Conservation (phyloP, 192 early-diverging fungal genomes). For the Backusella luteola region DNA sequence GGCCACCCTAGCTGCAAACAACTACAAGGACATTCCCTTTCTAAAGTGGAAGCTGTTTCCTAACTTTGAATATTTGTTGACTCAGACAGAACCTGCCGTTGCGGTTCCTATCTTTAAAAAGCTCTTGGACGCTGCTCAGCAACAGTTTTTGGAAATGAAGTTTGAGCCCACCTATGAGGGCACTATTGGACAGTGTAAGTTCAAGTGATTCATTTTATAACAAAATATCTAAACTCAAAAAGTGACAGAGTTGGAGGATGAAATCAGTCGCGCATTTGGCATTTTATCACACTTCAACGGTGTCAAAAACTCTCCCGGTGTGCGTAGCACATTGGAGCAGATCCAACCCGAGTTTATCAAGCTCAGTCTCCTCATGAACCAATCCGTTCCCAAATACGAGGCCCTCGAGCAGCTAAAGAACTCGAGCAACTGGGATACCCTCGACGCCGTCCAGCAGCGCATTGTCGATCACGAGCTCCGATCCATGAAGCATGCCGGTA, state of each 20-base stretch:
- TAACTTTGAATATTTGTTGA: conserved; percentile 41
- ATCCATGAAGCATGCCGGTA: conserved; percentile 51
- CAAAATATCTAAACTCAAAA: background rate
- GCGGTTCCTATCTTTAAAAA: conserved; percentile 45
- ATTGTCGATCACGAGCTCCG: conserved; percentile 47
- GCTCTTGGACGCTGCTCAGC: conserved; percentile 36
- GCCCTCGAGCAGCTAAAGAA: conserved; percentile 45
- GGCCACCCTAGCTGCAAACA: background rate
- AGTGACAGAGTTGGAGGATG: conserved; percentile 50
- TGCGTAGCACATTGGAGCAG: conserved; percentile 47
- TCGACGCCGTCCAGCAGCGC: conserved; percentile 50
- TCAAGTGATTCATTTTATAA: background rate
- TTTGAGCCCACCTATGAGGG: conserved; percentile 56
- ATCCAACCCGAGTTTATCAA: conserved; percentile 52
- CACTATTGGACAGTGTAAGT: conserved; percentile 50
- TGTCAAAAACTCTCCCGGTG: conserved; percentile 52
- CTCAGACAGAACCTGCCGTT: conserved; percentile 32
- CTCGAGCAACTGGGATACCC: conserved; percentile 27
- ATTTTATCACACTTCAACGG: conserved; percentile 50
- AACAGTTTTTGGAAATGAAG: conserved; percentile 37
- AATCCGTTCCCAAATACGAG: conserved; percentile 53
- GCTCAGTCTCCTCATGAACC: conserved; percentile 50
- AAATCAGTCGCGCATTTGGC: conserved; percentile 45
- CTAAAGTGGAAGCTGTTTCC: conserved; percentile 54
- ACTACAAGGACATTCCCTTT: conserved; percentile 25